Base-by-base conservation (phyloP, 108 stramenopile genomes). In the Cyclotella atomus region DNA sequence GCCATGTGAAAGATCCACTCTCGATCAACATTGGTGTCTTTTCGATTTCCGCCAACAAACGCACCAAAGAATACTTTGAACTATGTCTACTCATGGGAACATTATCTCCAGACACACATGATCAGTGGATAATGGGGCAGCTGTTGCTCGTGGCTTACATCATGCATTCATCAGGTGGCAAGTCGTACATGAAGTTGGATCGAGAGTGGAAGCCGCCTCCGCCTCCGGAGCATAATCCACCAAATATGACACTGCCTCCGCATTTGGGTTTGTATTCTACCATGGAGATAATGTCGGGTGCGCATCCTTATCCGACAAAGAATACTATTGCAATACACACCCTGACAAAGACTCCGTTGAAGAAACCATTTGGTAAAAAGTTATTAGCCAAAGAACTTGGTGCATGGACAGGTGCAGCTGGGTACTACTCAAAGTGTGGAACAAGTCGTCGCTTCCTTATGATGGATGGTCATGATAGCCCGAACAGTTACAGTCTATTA, bases 361-460 rank as follows among this genome's bases (percentile, higher is more conserved):
- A 70, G 41, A 33, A 19, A 20, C 83, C 79, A 29, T 65, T 76
- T 60, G 83, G 83, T 12, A 84, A 84, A 36, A 62, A 84, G 60
- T 70, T 80, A 38, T 32, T 81, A 0, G 77, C 83, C 25, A 80
- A 76, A 52, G 83, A 84, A 72, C 41, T 84, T 9, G 83, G 83
- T 12, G 72, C 50, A 10, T 84, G 55, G 71, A 27, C 43, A 7
- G 74, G 61, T 15, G 23, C 19, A 7, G 60, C 43, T 16, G 50
- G 66, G 2, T 76, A 76, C 24, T 76, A 63, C 61, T 19, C 50
- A 34, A 28, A 65, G 34, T 25, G 29, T 14, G 64, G 44, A 46
- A 23, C 17, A 20, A 24, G 63, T 16, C 47, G 83, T 20, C 69
- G 64, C 33, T 62, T 64, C 46, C 32, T 76, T 36, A 25, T 33